Evolutionary conservation across 139 green algal species (phyloP).

Genomic region (Closterium sp.): DNA sequence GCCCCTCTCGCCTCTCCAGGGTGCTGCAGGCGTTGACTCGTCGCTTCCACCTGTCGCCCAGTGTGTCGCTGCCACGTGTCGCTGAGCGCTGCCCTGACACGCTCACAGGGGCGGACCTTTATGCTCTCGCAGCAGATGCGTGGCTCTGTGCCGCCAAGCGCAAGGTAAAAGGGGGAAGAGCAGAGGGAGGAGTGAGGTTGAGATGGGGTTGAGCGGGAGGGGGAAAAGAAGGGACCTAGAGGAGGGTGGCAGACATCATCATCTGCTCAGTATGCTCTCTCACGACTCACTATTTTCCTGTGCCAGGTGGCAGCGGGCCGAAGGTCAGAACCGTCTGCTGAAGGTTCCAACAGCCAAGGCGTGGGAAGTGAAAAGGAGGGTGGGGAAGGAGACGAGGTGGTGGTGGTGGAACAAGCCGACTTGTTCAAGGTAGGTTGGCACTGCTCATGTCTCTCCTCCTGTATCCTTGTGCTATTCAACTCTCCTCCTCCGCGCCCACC

Average conservation of each 20-base stretch:
- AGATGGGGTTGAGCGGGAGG: too few species aligned
- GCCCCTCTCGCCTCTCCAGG: constrained; percentile 25
- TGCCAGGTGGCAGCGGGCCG: too few species aligned
- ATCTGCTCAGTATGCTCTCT: too few species aligned
- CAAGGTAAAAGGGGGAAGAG: constrained; percentile 25
- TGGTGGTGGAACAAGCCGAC: constrained; percentile 67
- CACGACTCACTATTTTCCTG: too few species aligned
- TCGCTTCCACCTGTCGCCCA: constrained; percentile 73
- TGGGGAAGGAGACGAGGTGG: background rate
- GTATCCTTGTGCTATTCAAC: background rate
- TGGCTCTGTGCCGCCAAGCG: constrained; percentile 74
- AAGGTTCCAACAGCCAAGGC: background rate
- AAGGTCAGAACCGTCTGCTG: background rate
- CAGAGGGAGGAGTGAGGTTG: background rate
- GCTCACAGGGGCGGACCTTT: constrained; percentile 90
- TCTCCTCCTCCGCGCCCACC: background rate
- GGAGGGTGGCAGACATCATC: background rate
- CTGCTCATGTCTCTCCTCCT: background rate
- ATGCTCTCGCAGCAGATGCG: constrained; percentile 86
- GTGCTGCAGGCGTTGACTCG: constrained; percentile 82
- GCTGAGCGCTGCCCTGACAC: constrained; percentile 59
- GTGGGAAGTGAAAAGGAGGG: background rate
- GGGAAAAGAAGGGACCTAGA: too few species aligned
- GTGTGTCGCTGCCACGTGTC: constrained; percentile 68
- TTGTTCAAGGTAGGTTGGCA: constrained; percentile 55